phyloP scores from a whole-genome alignment of 2,329 filamentous ascomycete species.

The Pseudogymnoascus sp. region DNA sequence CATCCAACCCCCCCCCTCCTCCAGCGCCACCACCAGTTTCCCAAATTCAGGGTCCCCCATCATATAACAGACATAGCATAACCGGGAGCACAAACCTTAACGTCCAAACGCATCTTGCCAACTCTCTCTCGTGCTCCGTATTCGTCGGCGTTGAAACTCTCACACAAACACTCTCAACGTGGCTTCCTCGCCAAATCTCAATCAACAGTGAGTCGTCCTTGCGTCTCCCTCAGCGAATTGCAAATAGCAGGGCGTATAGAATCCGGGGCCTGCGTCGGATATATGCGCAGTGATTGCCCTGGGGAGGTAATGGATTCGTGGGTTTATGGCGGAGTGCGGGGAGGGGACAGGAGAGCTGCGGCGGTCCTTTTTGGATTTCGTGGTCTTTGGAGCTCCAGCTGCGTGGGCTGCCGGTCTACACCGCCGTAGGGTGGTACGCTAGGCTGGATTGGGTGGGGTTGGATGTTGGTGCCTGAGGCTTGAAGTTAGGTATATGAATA shows the following conservation, averaged over 20 bases:
- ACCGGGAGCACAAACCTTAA: constrained; percentile 43
- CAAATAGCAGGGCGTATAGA: neutral
- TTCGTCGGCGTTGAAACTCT: neutral
- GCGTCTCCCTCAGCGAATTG: neutral
- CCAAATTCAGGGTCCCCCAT: constrained; percentile 12
- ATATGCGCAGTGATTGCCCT: neutral
- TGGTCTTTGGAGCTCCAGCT: constrained; percentile 16
- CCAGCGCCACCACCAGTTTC: neutral
- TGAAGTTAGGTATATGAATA: neutral
- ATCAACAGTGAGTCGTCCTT: neutral
- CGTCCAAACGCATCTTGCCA: constrained; percentile 51
- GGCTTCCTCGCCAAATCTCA: constrained; percentile 3
- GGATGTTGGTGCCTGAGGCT: neutral
- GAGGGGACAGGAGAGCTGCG: constrained; percentile 11
- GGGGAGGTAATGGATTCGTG: neutral
- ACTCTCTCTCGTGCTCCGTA: neutral
- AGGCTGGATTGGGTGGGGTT: neutral
- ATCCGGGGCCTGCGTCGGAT: constrained; percentile 22
- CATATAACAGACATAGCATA: constrained; percentile 11
- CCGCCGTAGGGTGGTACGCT: constrained; percentile 2
- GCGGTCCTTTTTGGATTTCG: constrained; percentile 14
- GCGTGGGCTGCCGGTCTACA: neutral
- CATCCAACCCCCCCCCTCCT: neutral
- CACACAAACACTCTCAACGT: neutral
- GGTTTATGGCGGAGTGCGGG: constrained; percentile 4